Base-by-base conservation (phyloP, 2,329 filamentous ascomycete genomes). In the Calonectria multiphialidica region DNA sequence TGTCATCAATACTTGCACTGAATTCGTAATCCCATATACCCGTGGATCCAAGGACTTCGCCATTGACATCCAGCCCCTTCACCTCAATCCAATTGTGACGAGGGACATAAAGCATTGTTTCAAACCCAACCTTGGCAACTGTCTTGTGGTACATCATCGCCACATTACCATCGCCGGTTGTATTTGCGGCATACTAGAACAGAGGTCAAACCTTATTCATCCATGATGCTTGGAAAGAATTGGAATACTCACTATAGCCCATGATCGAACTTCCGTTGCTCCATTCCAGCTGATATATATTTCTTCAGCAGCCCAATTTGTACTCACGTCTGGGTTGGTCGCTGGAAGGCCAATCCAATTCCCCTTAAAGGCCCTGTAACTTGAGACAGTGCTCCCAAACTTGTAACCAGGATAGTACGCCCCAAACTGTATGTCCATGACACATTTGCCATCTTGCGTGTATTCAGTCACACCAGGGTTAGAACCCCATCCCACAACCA, bases 351-450 rank as follows among this genome's bases (percentile, higher is more conserved):
- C 68, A 13, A 70, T 44, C 68, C 68, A 70, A 25, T 70, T 35
- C 1, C 68, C 50, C 61, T 70, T 70, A 16, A 49, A 70, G 1
- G 68, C 49, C 47, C 68, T 57, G 21, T 70, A 70, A 28, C 68
- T 70, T 2, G 67, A 59, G 13, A 70, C 68, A 5, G 68, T 70
- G 16, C 33, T 25, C 6, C 68, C 68, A 35, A 66, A 70, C 37
- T 50, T 66, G 16, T 70, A 70, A 9, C 68, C 68, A 15, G 68
- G 68, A 9, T 57, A 30, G 23, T 35, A 70, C 1, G 68, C 61
- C 16, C 68, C 68, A 40, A 70, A 70, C 18, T 66, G 61, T 10
- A 70, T 66, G 28, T 70, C 68, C 68, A 70, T 70, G 9, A 70
- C 50, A 23, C 68, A 70, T n/a, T 25, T 30, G 12, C 68, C 61